Conservation (phyloP, 2,329 filamentous ascomycete genomes). For the Arthrobotrys entomopaga region DNA sequence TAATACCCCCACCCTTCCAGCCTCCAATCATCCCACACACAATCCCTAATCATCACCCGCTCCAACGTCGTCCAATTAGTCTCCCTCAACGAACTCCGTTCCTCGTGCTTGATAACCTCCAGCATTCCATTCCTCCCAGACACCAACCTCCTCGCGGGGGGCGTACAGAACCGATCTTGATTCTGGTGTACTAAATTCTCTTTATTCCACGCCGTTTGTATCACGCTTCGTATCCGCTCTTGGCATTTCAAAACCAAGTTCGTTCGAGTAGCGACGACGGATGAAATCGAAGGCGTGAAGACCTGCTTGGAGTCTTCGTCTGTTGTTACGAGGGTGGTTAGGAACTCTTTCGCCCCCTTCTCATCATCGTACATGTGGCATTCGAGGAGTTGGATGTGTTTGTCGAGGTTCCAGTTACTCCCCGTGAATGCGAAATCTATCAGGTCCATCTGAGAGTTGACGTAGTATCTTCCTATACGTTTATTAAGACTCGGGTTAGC, state of each 20-base stretch:
- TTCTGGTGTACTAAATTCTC: neutral
- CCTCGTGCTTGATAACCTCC: neutral
- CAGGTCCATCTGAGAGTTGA: neutral
- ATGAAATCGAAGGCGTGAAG: neutral
- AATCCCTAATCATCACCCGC: slow-evolving; percentile 22
- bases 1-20: slow-evolving; percentile 36
- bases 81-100: neutral
- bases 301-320: neutral
- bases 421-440: slow-evolving; percentile 8
- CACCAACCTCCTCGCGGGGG: slow-evolving; percentile 18
- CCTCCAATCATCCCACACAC: slow-evolving; percentile 41
- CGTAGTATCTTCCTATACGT: neutral
- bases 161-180: slow-evolving; percentile 6
- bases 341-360: neutral
- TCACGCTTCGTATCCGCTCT: neutral
- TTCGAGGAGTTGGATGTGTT: slow-evolving; percentile 18
- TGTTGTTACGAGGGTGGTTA: neutral
- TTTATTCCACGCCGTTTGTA: neutral
- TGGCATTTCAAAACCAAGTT: neutral
- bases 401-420: slow-evolving; percentile 4
- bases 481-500: neutral
- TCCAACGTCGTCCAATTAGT: slow-evolving; percentile 19
- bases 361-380: neutral
- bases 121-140: neutral
- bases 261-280: neutral